Percentiles rank a stretch among this genome's conserved stretches.
Evolutionary conservation across 257 asterid genomes (phyloP).

Genomic region (Solanum pimpinellifolium): DNA sequence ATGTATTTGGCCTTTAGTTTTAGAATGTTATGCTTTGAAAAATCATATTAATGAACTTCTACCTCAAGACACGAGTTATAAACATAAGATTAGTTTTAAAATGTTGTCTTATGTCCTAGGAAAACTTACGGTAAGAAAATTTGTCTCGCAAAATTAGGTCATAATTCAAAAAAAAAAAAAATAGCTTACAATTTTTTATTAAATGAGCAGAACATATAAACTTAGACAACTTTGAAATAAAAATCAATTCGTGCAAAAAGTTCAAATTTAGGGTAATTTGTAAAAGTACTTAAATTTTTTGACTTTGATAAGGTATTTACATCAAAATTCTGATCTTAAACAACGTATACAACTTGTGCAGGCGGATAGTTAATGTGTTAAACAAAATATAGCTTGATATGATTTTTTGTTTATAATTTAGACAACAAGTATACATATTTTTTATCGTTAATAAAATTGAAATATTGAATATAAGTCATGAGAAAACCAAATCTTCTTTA

Average conservation of each 20-base stretch:
- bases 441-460: neutral
- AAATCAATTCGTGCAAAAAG: neutral
- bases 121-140: too few species aligned
- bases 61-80: too few species aligned
- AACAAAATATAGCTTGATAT: neutral
- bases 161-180: too few species aligned
- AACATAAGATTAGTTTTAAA: too few species aligned
- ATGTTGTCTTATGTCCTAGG: neutral
- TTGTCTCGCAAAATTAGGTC: neutral
- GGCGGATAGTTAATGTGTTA: neutral
- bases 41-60: neutral
- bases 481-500: neutral
- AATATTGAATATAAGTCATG: neutral
- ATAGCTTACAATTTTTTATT: too few species aligned
- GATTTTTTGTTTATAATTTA: neutral
- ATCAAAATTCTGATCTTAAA: neutral
- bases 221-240: too few species aligned
- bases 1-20: too few species aligned
- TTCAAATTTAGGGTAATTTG: neutral
- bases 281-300: neutral
- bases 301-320: neutral
- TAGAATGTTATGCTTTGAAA: neutral
- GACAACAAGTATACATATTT: neutral
- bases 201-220: neutral
- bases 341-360: neutral